phyloP scores from a whole-genome alignment of 1,284 basidiomycete species.

The Tilletia caries region DNA sequence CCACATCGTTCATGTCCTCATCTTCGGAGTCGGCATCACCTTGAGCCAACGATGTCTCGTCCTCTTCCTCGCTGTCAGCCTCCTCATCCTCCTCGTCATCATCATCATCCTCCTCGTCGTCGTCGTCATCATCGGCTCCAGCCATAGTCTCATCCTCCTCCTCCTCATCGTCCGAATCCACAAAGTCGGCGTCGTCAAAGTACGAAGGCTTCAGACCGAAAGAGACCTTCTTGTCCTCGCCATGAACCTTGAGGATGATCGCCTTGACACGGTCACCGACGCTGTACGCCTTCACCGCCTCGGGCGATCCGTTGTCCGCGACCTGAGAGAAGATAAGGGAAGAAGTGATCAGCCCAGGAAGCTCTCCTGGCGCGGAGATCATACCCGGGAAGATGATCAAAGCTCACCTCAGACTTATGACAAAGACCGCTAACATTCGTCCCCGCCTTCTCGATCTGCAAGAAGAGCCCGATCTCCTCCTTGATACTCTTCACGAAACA shows the following conservation, averaged over 20 bases:
- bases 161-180: conserved; percentile 54
- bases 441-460: conserved; percentile 69
- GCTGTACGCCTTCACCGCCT: conserved; percentile 76
- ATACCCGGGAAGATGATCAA: not conserved
- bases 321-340: conserved; percentile 62
- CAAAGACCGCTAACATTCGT: conserved; percentile 84
- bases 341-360: not conserved
- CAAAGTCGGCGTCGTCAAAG: conserved; percentile 60
- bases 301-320: conserved; percentile 69
- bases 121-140: conserved; percentile 30
- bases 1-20: conserved; percentile 39
- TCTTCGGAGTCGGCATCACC: conserved; percentile 45
- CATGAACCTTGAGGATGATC: conserved; percentile 69
- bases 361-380: not conserved
- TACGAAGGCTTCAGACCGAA: conserved; percentile 86
- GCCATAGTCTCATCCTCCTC: conserved; percentile 50
- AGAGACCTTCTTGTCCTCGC: conserved; percentile 73
- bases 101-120: conserved; percentile 23
- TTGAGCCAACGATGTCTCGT: conserved; percentile 21
- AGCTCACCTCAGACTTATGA: conserved; percentile 71
- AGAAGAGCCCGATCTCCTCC: conserved; percentile 84
- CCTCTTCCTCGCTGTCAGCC: conserved; percentile 29
- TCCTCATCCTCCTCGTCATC: conserved; percentile 23
- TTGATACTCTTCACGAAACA: conserved; percentile 57
- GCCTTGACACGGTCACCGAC: conserved; percentile 84